These are phyloP conservation scores for Populus hybrid DNA, from an alignment of 441 rosid genomes.

Conservation along the genomic window DNA sequence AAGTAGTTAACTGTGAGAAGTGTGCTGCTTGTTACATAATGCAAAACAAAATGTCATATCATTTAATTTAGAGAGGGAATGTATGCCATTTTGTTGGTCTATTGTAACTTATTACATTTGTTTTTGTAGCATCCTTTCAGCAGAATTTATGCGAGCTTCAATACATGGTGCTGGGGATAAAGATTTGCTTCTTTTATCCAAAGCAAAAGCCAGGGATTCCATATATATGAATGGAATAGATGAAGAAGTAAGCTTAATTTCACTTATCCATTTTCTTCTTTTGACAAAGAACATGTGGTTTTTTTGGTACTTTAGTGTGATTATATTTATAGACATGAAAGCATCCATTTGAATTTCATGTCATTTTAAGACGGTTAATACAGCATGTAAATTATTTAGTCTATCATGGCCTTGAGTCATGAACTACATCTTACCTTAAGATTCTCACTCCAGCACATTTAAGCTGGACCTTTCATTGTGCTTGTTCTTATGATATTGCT, in stretches of 20 bases:
- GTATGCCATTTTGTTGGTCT: conserved; percentile 11
- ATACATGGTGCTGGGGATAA: conserved; percentile 70
- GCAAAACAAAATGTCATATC: neutral
- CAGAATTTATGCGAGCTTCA: conserved; percentile 92
- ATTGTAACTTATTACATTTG: conserved; percentile 32
- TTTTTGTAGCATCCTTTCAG: conserved; percentile 79
- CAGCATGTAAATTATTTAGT: neutral
- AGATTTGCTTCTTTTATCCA: conserved; percentile 60
- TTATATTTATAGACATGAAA: neutral
- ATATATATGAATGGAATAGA: conserved; percentile 54
- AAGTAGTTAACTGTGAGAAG: neutral
- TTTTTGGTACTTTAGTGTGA: neutral
- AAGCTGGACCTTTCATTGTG: neutral
- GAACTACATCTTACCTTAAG: neutral
- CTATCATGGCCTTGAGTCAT: neutral
- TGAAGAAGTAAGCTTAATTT: conserved; percentile 55
- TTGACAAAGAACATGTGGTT: conserved; percentile 8
- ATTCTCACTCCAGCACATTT: neutral
- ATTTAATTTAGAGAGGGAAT: neutral
- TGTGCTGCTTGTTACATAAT: neutral
- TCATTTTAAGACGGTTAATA: neutral
- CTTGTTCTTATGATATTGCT: neutral
- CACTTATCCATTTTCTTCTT: conserved; percentile 2
- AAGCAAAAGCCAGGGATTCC: conserved; percentile 66
- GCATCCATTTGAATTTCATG: neutral